Conservation (phyloP, 768 basidiomycete species). For the Termitomyces sp. region DNA sequence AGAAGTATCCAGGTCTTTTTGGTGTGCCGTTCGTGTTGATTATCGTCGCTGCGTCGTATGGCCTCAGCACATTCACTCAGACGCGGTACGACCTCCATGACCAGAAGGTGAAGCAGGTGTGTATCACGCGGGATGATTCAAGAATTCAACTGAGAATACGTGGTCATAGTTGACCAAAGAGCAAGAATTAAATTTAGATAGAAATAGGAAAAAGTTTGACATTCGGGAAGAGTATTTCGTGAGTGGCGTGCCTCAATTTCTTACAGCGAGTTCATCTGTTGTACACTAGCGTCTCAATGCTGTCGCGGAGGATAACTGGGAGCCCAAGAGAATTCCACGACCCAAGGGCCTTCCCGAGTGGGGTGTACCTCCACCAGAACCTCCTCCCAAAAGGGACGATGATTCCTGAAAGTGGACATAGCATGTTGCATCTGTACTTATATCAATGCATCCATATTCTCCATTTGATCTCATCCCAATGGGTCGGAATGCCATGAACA, state of each 20-base stretch:
- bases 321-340: slow-evolving; percentile 77
- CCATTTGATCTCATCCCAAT: neutral
- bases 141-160: neutral
- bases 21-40: slow-evolving; percentile 84
- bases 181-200: slow-evolving; percentile 70
- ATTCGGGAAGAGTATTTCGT: slow-evolving; percentile 96
- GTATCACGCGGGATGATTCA: slow-evolving; percentile 8
- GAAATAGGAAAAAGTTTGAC: slow-evolving; percentile 76
- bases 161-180: slow-evolving; percentile 59
- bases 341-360: slow-evolving; percentile 90
- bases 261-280: neutral
- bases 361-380: slow-evolving; percentile 76
- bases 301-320: slow-evolving; percentile 69
- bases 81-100: slow-evolving; percentile 88
- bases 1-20: slow-evolving; percentile 67
- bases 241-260: slow-evolving; percentile 31
- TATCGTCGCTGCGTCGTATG: slow-evolving; percentile 85
- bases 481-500: neutral
- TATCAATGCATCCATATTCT: neutral
- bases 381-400: slow-evolving; percentile 20
- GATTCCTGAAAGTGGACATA: neutral
- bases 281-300: slow-evolving; percentile 60
- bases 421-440: slow-evolving; percentile 2
- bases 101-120: slow-evolving; percentile 67
- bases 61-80: slow-evolving; percentile 77